Evolutionary conservation across 2,329 filamentous ascomycete genomes (phyloP).

Genomic region (Dendrostoma leiphaemia): DNA sequence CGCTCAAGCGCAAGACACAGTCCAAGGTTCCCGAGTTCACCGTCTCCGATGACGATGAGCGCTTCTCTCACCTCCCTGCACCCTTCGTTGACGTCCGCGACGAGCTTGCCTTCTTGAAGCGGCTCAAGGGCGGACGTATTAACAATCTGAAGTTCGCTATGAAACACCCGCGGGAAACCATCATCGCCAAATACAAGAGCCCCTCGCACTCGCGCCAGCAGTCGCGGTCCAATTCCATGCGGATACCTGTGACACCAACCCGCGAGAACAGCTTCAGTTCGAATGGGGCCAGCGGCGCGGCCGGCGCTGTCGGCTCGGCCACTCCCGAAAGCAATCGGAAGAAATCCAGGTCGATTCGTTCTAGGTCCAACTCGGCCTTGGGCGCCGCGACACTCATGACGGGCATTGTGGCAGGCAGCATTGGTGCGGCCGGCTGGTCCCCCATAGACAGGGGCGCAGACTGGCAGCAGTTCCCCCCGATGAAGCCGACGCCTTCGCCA

Average conservation of each 20-base stretch:
- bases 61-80: constrained; percentile 66
- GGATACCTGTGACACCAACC: constrained; percentile 61
- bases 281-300: constrained; percentile 31
- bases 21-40: constrained; percentile 52
- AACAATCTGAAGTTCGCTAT: constrained; percentile 80
- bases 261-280: constrained; percentile 51
- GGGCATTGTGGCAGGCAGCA: constrained; percentile 75
- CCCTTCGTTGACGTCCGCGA: constrained; percentile 73
- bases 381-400: constrained; percentile 78
- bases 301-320: neutral
- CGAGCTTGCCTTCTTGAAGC: constrained; percentile 77
- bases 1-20: constrained; percentile 47
- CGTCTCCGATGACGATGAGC: constrained; percentile 63
- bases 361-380: constrained; percentile 67
- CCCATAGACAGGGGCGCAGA: constrained; percentile 56
- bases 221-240: constrained; percentile 62
- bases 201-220: constrained; percentile 63
- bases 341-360: constrained; percentile 63
- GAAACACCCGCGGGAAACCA: constrained; percentile 69
- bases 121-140: constrained; percentile 76
- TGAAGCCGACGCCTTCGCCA: constrained; percentile 13
- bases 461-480: constrained; percentile 30
- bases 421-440: constrained; percentile 70
- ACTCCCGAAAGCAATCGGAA: constrained; percentile 58
- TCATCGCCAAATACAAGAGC: constrained; percentile 61